A percentile compares a stretch with the other conserved stretches of the same genome.
phyloP scores from a whole-genome alignment of 805 yeast species.

The Metschnikowia baotianmanensis region DNA sequence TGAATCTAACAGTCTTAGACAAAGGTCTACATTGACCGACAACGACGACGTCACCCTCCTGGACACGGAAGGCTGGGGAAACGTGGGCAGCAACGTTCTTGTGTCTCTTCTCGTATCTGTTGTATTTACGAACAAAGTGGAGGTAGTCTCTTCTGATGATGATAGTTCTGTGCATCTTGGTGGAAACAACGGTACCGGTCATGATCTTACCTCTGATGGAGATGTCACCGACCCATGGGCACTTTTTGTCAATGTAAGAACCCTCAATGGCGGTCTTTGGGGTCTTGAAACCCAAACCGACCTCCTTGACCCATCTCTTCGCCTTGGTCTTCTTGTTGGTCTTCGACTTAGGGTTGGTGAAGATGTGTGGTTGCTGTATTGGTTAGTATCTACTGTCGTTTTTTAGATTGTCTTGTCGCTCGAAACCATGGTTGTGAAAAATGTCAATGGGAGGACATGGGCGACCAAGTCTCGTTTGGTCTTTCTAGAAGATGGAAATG shows the following conservation, averaged over 20 bases:
- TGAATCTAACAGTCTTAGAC: conserved; percentile 99
- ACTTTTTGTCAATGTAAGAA: conserved; percentile 99
- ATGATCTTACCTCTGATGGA: conserved; percentile 99
- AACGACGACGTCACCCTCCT: conserved; percentile 97
- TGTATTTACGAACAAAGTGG: conserved; percentile 99
- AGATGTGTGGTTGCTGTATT: conserved; percentile 97
- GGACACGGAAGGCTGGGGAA: conserved; percentile 99
- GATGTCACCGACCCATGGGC: conserved; percentile 96
- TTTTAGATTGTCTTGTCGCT: too few relatives aligned
- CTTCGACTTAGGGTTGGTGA: conserved; percentile 99
- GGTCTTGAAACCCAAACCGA: conserved; percentile 99
- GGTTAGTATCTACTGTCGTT: conserved; percentile 36
- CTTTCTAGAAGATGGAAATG: too few relatives aligned
- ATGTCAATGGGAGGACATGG: too few relatives aligned
- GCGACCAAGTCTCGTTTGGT: too few relatives aligned
- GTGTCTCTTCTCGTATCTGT: conserved; percentile 99
- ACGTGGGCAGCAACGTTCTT: conserved; percentile 99
- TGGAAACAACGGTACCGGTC: conserved; percentile 99
- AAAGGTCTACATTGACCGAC: conserved; percentile 99
- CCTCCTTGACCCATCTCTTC: conserved; percentile 99
- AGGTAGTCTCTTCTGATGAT: conserved; percentile 99
- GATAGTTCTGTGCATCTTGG: conserved; percentile 99
- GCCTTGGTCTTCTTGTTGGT: conserved; percentile 97
- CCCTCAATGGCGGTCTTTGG: conserved; percentile 99
- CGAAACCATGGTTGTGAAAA: not conserved